phyloP scores from a whole-genome alignment of 108 stramenopile species.

The Nitzschia sp. region DNA sequence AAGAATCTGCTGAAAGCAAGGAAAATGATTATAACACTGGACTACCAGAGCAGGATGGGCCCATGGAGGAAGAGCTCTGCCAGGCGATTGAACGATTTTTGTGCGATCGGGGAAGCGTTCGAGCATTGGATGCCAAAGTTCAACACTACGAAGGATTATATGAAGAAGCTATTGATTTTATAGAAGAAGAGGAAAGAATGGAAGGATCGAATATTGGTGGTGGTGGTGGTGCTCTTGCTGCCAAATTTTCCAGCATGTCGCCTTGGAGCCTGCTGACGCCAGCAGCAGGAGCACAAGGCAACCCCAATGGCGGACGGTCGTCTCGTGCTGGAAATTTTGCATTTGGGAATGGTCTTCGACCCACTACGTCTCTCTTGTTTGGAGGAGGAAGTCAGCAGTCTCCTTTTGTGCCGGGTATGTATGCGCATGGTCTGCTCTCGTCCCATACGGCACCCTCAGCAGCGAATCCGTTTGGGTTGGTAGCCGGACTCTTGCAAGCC shows the following conservation, averaged over 20 bases:
- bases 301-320: not conserved
- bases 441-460: not conserved
- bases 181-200: not conserved
- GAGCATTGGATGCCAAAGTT: conserved; percentile 8
- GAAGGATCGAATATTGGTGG: not conserved
- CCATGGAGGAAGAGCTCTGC: conserved; percentile 17
- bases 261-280: not conserved
- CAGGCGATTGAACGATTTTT: conserved; percentile 23
- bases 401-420: not conserved
- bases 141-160: conserved; percentile 8
- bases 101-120: conserved; percentile 4
- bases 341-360: not conserved
- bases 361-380: not conserved
- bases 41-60: conserved; percentile 7
- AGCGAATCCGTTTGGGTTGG: conserved; percentile 24
- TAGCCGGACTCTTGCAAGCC: conserved; percentile 20
- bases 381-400: not conserved
- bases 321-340: not conserved
- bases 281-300: not conserved
- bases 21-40: too few relatives aligned
- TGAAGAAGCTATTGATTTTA: conserved; percentile 26
- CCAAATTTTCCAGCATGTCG: not conserved
- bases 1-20: not conserved
- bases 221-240: too few relatives aligned
- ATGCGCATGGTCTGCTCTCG: not conserved